A percentile compares a stretch with the other conserved stretches of the same genome.
Conservation (phyloP, 1,139 yeast genomes). For the Hanseniaspora gamundiae region DNA sequence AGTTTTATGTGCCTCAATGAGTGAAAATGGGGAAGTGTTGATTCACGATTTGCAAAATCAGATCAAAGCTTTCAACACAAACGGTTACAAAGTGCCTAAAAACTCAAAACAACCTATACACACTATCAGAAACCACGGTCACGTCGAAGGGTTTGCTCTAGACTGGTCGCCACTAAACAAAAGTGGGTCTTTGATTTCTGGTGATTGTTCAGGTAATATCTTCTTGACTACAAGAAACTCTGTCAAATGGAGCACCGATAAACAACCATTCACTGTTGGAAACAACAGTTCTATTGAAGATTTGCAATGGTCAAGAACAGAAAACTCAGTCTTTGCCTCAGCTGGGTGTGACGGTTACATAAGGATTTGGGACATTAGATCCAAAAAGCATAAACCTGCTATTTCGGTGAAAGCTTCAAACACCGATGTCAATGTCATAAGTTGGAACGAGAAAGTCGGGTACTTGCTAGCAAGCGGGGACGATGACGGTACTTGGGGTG, state of each 20-base stretch:
- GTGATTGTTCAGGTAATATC: constrained; percentile 79
- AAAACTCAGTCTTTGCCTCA: constrained; percentile 84
- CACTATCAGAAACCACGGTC: constrained; percentile 82
- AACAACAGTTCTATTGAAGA: constrained; percentile 73
- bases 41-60: constrained; percentile 77
- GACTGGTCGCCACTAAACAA: constrained; percentile 89
- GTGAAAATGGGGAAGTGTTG: constrained; percentile 82
- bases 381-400: constrained; percentile 85
- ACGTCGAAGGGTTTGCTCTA: constrained; percentile 91
- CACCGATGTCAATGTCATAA: constrained; percentile 85
- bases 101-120: constrained; percentile 68
- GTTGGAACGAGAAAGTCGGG: constrained; percentile 86
- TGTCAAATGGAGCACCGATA: constrained; percentile 78
- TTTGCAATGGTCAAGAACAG: constrained; percentile 91
- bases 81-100: constrained; percentile 76
- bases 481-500: constrained; percentile 95
- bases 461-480: constrained; percentile 90
- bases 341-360: constrained; percentile 88
- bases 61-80: constrained; percentile 71
- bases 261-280: constrained; percentile 62
- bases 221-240: constrained; percentile 68
- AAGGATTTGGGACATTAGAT: constrained; percentile 94
- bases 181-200: constrained; percentile 75
- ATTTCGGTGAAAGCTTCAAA: constrained; percentile 72
- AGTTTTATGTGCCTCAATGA: constrained; percentile 77